Base-by-base conservation (phyloP, 23 red algal genomes). In the Pyropia yezoensis region DNA sequence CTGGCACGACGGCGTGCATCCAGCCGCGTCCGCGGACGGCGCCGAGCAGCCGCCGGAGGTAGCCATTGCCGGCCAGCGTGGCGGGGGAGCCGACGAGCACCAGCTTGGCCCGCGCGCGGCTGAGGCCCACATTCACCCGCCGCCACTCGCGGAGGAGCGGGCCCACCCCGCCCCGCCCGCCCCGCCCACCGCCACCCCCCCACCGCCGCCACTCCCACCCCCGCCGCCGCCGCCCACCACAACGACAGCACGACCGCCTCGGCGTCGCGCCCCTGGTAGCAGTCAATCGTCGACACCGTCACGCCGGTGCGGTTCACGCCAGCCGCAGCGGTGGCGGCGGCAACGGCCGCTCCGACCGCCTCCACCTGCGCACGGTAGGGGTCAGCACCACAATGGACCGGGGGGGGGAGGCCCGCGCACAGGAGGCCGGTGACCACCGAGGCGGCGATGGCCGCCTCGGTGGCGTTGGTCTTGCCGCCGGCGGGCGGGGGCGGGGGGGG, bases 221-320 rank as follows among this genome's bases (percentile, higher is more conserved):
- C 80, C 14, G 18, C 50, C 53, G 1, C 84, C 92, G 29, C 87
- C 62, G 27, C 80, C 19, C n/a, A 52, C 53, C 3, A 96, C 92
- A 20, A 96, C 50, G 79, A 87, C 8, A 90, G 61, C 14, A 96
- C 32, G 24, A 96, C 67, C 21, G 74, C 78, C 12, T 59, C 55
- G 66, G 82, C 81, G 73, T 96, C 92, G 27, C 68, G 83, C 50
- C 92, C 92, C 54, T 96, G 92, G 47, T 70, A 96, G 56, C 90
- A 78, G 67, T 96, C 92, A 14, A 96, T 76, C 17, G 92, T 96
- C 9, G 69, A 78, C 26, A 51, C 28, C 17, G 49, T 19, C 30
- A 23, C 18, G 20, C 51, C 54, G 28, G 4, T 29, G 16, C 27
- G 0, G 22, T 20, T 6, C 11, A 72, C 61, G 25, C 62, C 50